phyloP scores from a whole-genome alignment of 2,329 filamentous ascomycete genomes.

The Graphiopsis chlorocephala region DNA sequence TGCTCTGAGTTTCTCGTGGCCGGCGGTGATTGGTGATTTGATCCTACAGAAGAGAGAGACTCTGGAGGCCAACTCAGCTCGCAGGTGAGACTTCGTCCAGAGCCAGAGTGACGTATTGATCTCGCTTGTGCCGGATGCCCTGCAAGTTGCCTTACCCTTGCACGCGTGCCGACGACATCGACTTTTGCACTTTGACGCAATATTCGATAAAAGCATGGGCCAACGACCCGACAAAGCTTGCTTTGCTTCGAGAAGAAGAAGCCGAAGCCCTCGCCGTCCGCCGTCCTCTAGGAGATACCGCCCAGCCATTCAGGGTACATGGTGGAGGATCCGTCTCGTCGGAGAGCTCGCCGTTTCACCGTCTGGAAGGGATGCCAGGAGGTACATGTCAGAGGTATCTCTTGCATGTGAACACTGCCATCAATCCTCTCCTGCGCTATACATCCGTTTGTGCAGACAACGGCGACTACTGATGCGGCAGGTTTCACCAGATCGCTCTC shows the following conservation, averaged over 20 bases:
- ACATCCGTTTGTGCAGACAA: not conserved
- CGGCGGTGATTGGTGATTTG: slow-evolving; percentile 6
- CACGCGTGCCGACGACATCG: not conserved
- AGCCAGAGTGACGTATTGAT: not conserved
- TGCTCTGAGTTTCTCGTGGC: not conserved
- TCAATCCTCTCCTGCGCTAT: not conserved
- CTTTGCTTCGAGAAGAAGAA: slow-evolving; percentile 4
- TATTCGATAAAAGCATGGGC: not conserved
- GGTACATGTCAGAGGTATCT: not conserved
- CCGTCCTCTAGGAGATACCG: not conserved
- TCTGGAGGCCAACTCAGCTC: not conserved
- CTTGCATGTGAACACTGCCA: not conserved
- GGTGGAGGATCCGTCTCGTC: not conserved
- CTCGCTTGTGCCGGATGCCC: not conserved
- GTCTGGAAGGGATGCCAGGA: not conserved
- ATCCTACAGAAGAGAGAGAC: slow-evolving; percentile 8
- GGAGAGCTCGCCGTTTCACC: slow-evolving; percentile 6
- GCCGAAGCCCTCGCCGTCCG: not conserved
- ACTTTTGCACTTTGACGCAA: not conserved
- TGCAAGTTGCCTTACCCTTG: not conserved
- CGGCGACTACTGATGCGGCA: not conserved
- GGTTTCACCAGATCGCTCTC: not conserved
- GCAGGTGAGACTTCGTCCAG: not conserved
- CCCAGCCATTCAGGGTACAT: not conserved
- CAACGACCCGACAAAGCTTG: not conserved